phyloP scores from a whole-genome alignment of 495 filamentous ascomycete genomes.

The Neurospora sp. region DNA sequence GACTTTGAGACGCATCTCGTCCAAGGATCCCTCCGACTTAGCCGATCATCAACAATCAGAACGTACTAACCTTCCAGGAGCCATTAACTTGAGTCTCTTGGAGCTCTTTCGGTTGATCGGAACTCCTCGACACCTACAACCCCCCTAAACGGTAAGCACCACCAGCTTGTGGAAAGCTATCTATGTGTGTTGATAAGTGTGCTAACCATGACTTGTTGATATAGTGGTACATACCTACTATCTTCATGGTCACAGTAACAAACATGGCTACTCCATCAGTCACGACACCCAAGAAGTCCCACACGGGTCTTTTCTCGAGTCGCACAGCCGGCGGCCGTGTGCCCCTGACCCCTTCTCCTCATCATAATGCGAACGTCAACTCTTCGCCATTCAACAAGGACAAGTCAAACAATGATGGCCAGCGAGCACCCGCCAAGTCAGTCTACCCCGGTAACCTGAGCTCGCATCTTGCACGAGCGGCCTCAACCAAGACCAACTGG shows the following conservation, averaged over 20 bases:
- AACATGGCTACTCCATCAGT: conserved; percentile 83
- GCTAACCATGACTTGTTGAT: conserved; percentile 28
- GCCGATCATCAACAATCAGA: conserved; percentile 37
- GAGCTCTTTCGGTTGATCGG: conserved; percentile 40
- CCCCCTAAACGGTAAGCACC: conserved; percentile 35
- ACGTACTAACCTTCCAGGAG: conserved; percentile 51
- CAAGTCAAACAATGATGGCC: conserved; percentile 41
- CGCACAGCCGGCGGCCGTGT: conserved; percentile 90
- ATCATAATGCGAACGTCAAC: conserved; percentile 43
- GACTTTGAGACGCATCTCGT: conserved; percentile 26
- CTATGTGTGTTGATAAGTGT: conserved; percentile 4
- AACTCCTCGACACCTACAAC: conserved; percentile 15
- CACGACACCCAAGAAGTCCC: conserved; percentile 88
- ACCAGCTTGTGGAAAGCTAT: background rate
- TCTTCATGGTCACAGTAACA: conserved; percentile 27
- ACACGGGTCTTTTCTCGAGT: conserved; percentile 82
- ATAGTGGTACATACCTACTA: conserved; percentile 21
- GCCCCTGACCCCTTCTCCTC: conserved; percentile 87
- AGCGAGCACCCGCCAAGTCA: conserved; percentile 48
- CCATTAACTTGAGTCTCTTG: conserved; percentile 58
- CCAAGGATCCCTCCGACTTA: conserved; percentile 35
- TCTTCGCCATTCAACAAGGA: conserved; percentile 75
- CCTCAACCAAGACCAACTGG: conserved; percentile 48
- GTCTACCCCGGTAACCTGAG: conserved; percentile 61
- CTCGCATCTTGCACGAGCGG: conserved; percentile 61